phyloP scores from a whole-genome alignment of 2,329 filamentous ascomycete genomes.

The Lecanicillium sp. region DNA sequence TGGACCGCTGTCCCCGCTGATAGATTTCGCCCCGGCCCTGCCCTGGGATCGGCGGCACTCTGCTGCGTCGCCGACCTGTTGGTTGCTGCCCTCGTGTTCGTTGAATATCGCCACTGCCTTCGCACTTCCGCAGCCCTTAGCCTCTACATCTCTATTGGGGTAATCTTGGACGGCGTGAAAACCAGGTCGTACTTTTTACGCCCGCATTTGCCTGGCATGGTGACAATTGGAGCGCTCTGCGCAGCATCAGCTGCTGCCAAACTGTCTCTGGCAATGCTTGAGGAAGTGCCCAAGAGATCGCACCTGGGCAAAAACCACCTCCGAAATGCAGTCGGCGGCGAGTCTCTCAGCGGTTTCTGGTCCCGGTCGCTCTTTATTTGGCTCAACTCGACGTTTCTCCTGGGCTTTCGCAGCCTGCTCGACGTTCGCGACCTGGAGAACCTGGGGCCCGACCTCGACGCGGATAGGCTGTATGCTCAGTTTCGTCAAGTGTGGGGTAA shows the following conservation, averaged over 20 bases:
- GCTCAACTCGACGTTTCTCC: constrained; percentile 1
- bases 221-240: not conserved
- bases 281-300: not conserved
- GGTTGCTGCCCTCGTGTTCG: too few relatives aligned
- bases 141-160: too few relatives aligned
- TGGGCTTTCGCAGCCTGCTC: not conserved
- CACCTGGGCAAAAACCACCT: not conserved
- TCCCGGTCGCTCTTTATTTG: not conserved
- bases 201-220: too few relatives aligned
- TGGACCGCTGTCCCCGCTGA: too few relatives aligned
- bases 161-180: too few relatives aligned
- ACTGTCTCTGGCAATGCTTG: not conserved
- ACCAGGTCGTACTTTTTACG: too few relatives aligned
- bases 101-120: too few relatives aligned
- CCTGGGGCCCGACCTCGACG: not conserved
- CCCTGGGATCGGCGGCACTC: too few relatives aligned
- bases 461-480: not conserved
- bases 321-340: not conserved
- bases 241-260: not conserved
- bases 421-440: not conserved
- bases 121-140: too few relatives aligned
- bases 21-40: too few relatives aligned
- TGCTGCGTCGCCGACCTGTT: too few relatives aligned
- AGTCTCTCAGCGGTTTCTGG: constrained; percentile 1
- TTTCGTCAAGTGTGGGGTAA: not conserved